Conservation (phyloP, 2,329 filamentous ascomycete genomes). For the Colletotrichum neosansevieriae region DNA sequence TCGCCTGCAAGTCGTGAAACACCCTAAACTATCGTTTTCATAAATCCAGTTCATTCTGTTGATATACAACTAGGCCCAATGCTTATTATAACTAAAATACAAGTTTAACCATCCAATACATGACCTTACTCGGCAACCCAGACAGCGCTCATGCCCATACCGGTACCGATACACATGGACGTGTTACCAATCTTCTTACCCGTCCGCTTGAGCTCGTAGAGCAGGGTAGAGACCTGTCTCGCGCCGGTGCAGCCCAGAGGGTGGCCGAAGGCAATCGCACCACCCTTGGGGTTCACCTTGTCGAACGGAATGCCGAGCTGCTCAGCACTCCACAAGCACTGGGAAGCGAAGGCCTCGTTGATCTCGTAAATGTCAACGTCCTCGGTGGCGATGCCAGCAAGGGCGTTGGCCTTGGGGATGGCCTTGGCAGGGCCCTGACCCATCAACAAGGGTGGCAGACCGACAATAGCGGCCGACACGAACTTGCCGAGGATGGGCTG, state of each 20-base stretch:
- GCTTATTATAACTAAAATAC: conserved; percentile 36
- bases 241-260: conserved; percentile 95
- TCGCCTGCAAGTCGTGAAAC: not conserved
- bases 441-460: conserved; percentile 94
- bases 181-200: conserved; percentile 90
- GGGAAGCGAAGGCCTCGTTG: conserved; percentile 97
- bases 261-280: conserved; percentile 95
- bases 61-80: conserved; percentile 32
- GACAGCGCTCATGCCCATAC: conserved; percentile 97
- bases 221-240: conserved; percentile 89
- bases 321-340: conserved; percentile 93
- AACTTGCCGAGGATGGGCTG: conserved; percentile 94
- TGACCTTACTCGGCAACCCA: conserved; percentile 87
- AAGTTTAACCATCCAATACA: conserved; percentile 1
- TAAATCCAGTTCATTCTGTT: conserved; percentile 35
- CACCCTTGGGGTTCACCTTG: conserved; percentile 98
- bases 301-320: conserved; percentile 84
- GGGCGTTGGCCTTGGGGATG: conserved; percentile 90
- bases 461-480: conserved; percentile 85
- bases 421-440: conserved; percentile 95
- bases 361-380: conserved; percentile 99
- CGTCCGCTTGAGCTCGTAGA: conserved; percentile 89
- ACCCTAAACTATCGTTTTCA: conserved; percentile 22
- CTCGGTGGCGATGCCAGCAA: conserved; percentile 86
- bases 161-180: conserved; percentile 96